Evolutionary conservation across 1,284 basidiomycete species (phyloP), one percentile per base, ranked within the genome.

Genomic region (Hemileia vastatrix): DNA sequence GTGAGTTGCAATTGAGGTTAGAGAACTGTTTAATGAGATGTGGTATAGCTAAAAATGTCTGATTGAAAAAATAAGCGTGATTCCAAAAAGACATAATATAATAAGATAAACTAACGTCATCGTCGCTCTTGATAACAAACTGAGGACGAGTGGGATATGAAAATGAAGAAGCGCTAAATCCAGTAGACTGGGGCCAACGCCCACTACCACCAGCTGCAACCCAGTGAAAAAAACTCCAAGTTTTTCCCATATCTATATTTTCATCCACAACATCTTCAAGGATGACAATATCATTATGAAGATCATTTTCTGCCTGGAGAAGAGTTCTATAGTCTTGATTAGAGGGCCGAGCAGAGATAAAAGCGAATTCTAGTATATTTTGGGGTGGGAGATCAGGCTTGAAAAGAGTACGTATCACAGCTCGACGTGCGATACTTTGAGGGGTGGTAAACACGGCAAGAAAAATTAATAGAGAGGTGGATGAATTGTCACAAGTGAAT

Each of bases 91-190:
- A 53, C 31, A 23, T 11, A 33, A n/a, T 6, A 24, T n/a, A n/a
- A n/a, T n/a, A n/a, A n/a, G n/a, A n/a, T n/a, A n/a, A n/a, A n/a
- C 57, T 53, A 45, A 60, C 57, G 47, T 60, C 57, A 40, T 60
- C 57, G 19, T 60, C 57, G 18, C 50, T 43, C 24, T 60, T 60
- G 21, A 60, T 52, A 3, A 60, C 57, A 53, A 60, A 60, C 8
- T 32, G 48, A 15, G 57, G 57, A n/a, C n/a, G n/a, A n/a, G n/a
- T n/a, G n/a, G n/a, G n/a, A n/a, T n/a, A n/a, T n/a, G n/a, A n/a
- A n/a, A n/a, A n/a, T n/a, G n/a, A n/a, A n/a, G n/a, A n/a, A n/a
- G n/a, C n/a, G n/a, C n/a, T n/a, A n/a, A n/a, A n/a, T n/a, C n/a
- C n/a, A n/a, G n/a, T n/a, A n/a, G n/a, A n/a, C n/a, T n/a, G 40